Base-by-base conservation (phyloP, 2,329 filamentous ascomycete genomes). In the Ascochyta fabae region DNA sequence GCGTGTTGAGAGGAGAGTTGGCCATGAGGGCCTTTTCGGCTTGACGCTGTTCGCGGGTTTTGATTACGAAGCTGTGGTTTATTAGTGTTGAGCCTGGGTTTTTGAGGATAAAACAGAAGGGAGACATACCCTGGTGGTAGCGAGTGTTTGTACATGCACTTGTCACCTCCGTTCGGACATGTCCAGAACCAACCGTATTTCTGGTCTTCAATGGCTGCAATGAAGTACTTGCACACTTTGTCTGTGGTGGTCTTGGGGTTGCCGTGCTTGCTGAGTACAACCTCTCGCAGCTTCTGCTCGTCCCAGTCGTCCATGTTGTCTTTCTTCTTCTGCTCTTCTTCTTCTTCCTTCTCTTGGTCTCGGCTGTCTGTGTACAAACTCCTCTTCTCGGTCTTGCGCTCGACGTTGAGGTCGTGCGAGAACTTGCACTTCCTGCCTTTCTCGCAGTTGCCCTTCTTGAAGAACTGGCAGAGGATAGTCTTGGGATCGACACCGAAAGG, bases 171-270 rank as follows among this genome's bases (percentile, higher is more conserved):
- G 72, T 98, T 98, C 42, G 95, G 95, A 84, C 95, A 99, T 56
- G 87, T 84, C 95, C 95, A 99, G 80, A 99, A 98, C 95, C 95
- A 99, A 60, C 95, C 95, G 71, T 99, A 99, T 79, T 98, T 99
- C 70, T 92, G 91, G 73, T 99, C 95, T 79, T 99, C 95, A 60
- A 99, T 95, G 24, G 95, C 95, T 66, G 93, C 88, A 74, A 98
- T 95, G 76, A 99, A 99, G 82, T 81, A 96, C 79, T 98, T 99
- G 91, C 95, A 99, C 65, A 99, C 95, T 80, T 98, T 99, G 75
- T 99, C 95, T 42, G 95, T 99, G 5, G 90, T 91, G 22, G 93
- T 96, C 75, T 89, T 88, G 58, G 96, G 95, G 78, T 99, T 99
- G 48, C 95, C 95, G 78, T 99, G 96, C 81, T 99, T 99, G 70